Evolutionary conservation across 768 basidiomycete species (phyloP), one percentile per base, ranked within the genome.

Genomic region (Amanita muscaria): DNA sequence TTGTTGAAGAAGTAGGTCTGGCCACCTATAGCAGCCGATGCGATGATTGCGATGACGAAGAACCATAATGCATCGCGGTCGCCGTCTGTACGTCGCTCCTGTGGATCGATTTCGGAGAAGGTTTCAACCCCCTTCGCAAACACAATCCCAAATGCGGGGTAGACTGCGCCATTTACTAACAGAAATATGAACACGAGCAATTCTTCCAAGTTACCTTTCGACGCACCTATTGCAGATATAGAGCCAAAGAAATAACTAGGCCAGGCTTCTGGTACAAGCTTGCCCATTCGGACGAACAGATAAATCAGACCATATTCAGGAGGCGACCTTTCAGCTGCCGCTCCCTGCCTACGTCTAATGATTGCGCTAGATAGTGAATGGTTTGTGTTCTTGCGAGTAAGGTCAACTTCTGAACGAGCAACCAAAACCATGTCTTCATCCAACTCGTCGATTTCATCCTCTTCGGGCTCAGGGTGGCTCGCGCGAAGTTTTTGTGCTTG

Each of bases 401-500:
- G 74, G 19, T 80, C 77, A 31, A 81, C 59, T 51, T 86, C 82
- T 50, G 80, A 73, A 25, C 69, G 68, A 3, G 66, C 64, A 27
- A 61, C 62, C 62, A 78, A 77, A 59, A 83, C 77, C 51, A 74
- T 68, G 40, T 81, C 74, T 32, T 65, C 67, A 30, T 66, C 65
- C 15, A 66, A 69, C 2, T 41, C 51, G 14, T 52, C 48, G 3
- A 61, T 64, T 12, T 50, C 52, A 14, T 56, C 58, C 16, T 49
- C 52, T 12, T 29, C 27, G 10, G 50, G 50, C 29, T 46, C 47
- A 8, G 61, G 62, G 3, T 64, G 63, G 37, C 53, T 59, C 54
- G 88, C 85, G n/a, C 84, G 79, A 4, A 92, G 73, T 53, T 71
- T 80, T 68, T 91, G 88, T 1, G 88, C 80, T 31, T 76, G 73